Conservation (phyloP, 2,329 filamentous ascomycete genomes). For the Pseudogymnoascus sp. region DNA sequence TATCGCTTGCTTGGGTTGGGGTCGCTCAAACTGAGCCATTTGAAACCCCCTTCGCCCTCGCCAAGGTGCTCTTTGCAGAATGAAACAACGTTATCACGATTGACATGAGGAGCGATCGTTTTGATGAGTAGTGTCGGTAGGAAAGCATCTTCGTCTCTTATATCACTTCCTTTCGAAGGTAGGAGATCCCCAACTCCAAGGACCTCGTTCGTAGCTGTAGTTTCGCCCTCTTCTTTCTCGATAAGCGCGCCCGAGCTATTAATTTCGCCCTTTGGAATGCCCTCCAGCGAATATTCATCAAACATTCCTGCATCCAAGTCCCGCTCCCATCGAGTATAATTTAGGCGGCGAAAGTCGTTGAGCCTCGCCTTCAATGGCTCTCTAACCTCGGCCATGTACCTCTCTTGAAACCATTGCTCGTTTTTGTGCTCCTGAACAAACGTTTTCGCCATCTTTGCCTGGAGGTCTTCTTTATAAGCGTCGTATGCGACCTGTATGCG, state of each 20-base stretch:
- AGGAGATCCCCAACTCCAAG: conserved; percentile 87
- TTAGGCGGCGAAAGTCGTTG: conserved; percentile 69
- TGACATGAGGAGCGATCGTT: conserved; percentile 93
- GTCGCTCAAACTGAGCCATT: conserved; percentile 91
- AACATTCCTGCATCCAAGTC: conserved; percentile 81
- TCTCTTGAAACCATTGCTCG: conserved; percentile 97
- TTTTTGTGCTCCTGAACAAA: conserved; percentile 91
- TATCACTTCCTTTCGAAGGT: conserved; percentile 73
- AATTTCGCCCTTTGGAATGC: conserved; percentile 86
- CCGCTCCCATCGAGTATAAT: conserved; percentile 81
- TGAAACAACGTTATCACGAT: conserved; percentile 82
- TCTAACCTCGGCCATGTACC: conserved; percentile 78
- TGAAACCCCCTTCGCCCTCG: conserved; percentile 85
- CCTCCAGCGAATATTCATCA: conserved; percentile 90
- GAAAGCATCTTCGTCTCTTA: conserved; percentile 79
- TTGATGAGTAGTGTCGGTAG: conserved; percentile 96
- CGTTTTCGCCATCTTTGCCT: conserved; percentile 72
- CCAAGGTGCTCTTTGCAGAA: conserved; percentile 94
- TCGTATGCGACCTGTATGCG: conserved; percentile 68
- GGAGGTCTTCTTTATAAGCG: conserved; percentile 59
- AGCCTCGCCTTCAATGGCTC: conserved; percentile 68
- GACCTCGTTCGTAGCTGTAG: conserved; percentile 84
- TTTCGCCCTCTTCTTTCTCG: conserved; percentile 94
- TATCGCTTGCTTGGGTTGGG: conserved; percentile 96
- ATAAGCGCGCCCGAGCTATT: conserved; percentile 78